phyloP scores from a whole-genome alignment of 2,329 filamentous ascomycete genomes.

The Cucurbitaria berberidis region DNA sequence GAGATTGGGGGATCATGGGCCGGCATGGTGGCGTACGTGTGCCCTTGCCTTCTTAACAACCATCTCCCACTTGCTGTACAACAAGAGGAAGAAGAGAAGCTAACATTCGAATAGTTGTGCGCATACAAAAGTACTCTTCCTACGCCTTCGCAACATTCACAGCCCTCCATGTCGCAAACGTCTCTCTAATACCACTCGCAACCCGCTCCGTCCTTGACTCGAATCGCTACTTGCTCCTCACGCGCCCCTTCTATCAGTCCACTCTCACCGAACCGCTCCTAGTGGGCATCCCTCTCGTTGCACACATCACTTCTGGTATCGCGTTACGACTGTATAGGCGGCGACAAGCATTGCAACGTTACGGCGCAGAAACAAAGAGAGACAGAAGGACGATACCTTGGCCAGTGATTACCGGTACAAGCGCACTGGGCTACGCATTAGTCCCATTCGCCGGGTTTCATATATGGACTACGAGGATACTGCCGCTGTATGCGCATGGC shows the following conservation, averaged over 20 bases:
- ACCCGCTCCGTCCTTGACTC: conserved; percentile 65
- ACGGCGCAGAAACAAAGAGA: conserved; percentile 70
- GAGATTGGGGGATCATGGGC: conserved; percentile 69
- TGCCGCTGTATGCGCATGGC: conserved; percentile 79
- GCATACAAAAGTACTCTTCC: conserved; percentile 86
- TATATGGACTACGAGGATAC: conserved; percentile 73
- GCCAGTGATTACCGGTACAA: conserved; percentile 74
- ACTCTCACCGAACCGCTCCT: conserved; percentile 76
- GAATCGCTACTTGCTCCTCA: conserved; percentile 87
- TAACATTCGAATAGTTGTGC: conserved; percentile 61
- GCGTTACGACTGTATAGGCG: conserved; percentile 77
- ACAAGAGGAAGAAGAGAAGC: not conserved
- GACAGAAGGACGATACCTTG: conserved; percentile 62
- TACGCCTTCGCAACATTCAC: conserved; percentile 62
- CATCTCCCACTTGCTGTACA: not conserved
- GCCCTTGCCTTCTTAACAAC: not conserved
- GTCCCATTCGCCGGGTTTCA: conserved; percentile 72
- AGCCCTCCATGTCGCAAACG: conserved; percentile 58
- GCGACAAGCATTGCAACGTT: conserved; percentile 72
- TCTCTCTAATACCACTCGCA: conserved; percentile 41
- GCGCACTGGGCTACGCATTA: conserved; percentile 74
- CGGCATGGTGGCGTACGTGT: conserved; percentile 75
- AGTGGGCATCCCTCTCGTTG: conserved; percentile 73
- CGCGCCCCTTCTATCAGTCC: conserved; percentile 90
- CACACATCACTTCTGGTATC: conserved; percentile 79